Base-by-base conservation (phyloP, 164 flowering plant genomes). In the Santalum album region DNA sequence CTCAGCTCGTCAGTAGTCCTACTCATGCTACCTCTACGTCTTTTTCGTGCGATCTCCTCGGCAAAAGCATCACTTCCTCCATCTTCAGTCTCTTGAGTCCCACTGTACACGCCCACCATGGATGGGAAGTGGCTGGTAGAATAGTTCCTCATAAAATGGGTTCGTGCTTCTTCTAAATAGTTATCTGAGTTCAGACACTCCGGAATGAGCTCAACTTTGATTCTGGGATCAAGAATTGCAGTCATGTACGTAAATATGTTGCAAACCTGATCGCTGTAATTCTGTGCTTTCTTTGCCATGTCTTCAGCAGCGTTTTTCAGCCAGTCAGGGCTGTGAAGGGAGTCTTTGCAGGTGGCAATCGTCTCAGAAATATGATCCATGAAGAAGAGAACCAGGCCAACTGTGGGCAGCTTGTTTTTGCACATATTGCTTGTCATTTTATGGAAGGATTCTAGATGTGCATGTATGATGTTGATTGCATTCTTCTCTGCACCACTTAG, bases 181-280 rank as follows among this genome's bases (percentile, higher is more conserved):
- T 49, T 81, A 23, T 77, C 92, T 11, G 71, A 56, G 73, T 80
- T 83, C 17, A 91, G 76, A 59, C 64, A 73, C 58, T 87, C 96
- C 3, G 98, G 95, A 29, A 88, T 74, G 49, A 84, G 84, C 64
- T 91, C 98, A 42, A 64, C 66, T 63, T 91, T 91, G 66, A 88
- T 88, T 47, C 98, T 72, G 14, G 98, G 98, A 70, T 91, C 98
- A 49, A 91, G 92, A 67, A 91, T 74, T 34, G 92, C 96, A n/a
- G 90, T 71, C 87, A 91, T 86, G 75, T 82, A 91, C 5, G 77
- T 80, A 62, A 75, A 82, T 59, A 78, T 57, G 63, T 88, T 86
- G 72, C 81, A 76, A 47, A 84, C 85, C 54, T 88, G 96, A 63
- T 50, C 76, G 65, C 61, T 73, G 75, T 86, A 88, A 38, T 50